Evolutionary conservation across 2,329 filamentous ascomycete genomes (phyloP), one percentile per base, ranked within the genome.

Genomic region (Claviceps purpurea): DNA sequence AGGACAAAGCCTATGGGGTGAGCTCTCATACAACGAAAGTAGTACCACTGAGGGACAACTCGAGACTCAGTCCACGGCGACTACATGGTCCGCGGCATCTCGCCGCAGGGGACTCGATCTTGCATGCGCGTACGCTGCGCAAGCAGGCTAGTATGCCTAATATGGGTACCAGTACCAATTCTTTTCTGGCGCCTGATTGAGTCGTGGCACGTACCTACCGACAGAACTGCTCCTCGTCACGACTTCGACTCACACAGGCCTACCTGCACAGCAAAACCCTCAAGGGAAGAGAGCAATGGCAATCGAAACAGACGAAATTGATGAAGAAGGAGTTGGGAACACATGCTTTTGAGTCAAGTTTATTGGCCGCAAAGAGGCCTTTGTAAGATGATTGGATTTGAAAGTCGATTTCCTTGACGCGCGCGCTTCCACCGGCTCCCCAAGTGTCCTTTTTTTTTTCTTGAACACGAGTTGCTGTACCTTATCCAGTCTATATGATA

Each of bases 111-210:
- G 14, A 22, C 13, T 14, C 30, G 10, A 30, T 8, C 4, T 11
- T 24, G 5, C 6, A 26, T 18, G 47, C 30, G 2, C 16, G 39
- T 14, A 20, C 18, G 30, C 26, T 43, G n/a, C 47, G 30, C 14
- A 26, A 41, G 37, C 51, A 42, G 24, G 18, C n/a, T 30, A 52
- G 51, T 41, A 44, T 52, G 51, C 51, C 51, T 5, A 39, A 49
- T 8, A 39, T 52, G 8, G 11, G 30, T 8, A 26, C 20, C 14
- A 6, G 38, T 34, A 34, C 30, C 30, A 34, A 11, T 4, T 34
- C 30, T 34, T 10, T 34, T 34, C 10, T 34, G 10, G 30, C 10
- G 30, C 30, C 30, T 34, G 30, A 34, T 11, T 34, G 30, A 34
- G 30, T 34, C 10, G 10, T 34, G 10, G 1, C 30, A 34, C 30